phyloP scores from a whole-genome alignment of 2,329 filamentous ascomycete genomes.

The Teratosphaeria zuluensis region DNA sequence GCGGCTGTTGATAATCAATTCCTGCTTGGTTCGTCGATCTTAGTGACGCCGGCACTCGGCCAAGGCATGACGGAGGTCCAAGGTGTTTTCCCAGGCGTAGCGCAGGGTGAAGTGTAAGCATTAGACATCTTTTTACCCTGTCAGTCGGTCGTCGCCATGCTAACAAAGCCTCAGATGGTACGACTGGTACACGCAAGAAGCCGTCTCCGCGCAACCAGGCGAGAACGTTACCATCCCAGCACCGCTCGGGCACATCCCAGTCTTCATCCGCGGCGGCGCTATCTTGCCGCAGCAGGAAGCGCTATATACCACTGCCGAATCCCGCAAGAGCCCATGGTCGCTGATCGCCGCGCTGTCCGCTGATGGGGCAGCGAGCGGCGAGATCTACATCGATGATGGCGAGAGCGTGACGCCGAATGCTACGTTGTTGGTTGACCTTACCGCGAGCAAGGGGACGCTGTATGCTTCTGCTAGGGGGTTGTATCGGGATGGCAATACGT shows the following conservation, averaged over 20 bases:
- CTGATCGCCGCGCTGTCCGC: constrained; percentile 52
- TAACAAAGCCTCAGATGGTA: constrained; percentile 45
- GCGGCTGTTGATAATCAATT: constrained; percentile 62
- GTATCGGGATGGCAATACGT: constrained; percentile 47
- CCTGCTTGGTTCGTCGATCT: constrained; percentile 54
- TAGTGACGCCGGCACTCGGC: constrained; percentile 59
- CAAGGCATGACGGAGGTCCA: constrained; percentile 52
- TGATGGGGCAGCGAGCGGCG: constrained; percentile 48
- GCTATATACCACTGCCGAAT: constrained; percentile 55
- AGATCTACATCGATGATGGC: constrained; percentile 53
- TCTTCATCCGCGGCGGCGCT: constrained; percentile 59
- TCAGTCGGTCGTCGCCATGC: not conserved
- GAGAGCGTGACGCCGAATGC: constrained; percentile 51
- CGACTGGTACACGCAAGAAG: constrained; percentile 65
- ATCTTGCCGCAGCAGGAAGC: constrained; percentile 60
- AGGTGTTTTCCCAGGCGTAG: constrained; percentile 60
- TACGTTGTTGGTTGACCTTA: constrained; percentile 43
- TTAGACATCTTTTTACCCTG: too few relatives aligned
- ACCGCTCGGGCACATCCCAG: constrained; percentile 59
- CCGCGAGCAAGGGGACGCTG: constrained; percentile 37
- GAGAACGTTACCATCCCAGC: constrained; percentile 52
- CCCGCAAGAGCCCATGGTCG: constrained; percentile 56
- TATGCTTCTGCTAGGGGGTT: constrained; percentile 41
- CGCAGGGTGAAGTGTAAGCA: constrained; percentile 39
- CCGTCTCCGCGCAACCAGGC: constrained; percentile 42